A percentile compares a stretch with the other conserved stretches of the same genome.
These are phyloP conservation scores for Eucalyptus virginea DNA, from an alignment of 345 rosid genomes.

Conservation along the genomic window DNA sequence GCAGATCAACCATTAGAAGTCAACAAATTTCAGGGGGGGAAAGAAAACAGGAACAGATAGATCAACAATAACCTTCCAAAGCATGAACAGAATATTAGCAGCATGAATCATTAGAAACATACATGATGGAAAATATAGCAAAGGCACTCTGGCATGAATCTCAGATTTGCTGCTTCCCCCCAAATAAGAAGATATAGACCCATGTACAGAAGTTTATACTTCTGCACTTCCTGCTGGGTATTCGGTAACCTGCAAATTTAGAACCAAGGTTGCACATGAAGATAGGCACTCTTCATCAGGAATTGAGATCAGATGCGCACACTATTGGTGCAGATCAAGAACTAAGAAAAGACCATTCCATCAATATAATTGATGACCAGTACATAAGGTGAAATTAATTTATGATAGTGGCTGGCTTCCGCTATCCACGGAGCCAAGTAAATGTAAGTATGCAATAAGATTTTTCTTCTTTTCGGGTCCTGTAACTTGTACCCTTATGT, in stretches of 20 bases:
- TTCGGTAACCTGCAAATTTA: conserved; percentile 69
- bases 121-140: conserved; percentile 98
- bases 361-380: neutral
- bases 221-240: conserved; percentile 96
- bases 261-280: neutral
- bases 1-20: neutral
- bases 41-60: neutral
- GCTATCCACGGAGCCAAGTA: neutral
- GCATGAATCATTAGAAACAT: conserved; percentile 10
- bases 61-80: neutral
- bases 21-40: neutral
- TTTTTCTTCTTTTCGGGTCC: neutral
- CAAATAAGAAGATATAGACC: conserved; percentile 92
- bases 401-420: neutral
- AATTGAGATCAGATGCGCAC: neutral
- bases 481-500: neutral
- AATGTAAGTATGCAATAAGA: neutral
- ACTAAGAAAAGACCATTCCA: neutral
- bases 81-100: neutral
- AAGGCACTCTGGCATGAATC: conserved; percentile 99
- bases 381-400: too few species aligned
- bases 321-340: neutral
- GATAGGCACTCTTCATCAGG: neutral
- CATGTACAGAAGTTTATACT: conserved; percentile 83
- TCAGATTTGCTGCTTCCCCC: conserved; percentile 99